These are phyloP conservation scores for Colletotrichum sp. DNA, from an alignment of 2,329 filamentous ascomycete species.

Conservation along the genomic window DNA sequence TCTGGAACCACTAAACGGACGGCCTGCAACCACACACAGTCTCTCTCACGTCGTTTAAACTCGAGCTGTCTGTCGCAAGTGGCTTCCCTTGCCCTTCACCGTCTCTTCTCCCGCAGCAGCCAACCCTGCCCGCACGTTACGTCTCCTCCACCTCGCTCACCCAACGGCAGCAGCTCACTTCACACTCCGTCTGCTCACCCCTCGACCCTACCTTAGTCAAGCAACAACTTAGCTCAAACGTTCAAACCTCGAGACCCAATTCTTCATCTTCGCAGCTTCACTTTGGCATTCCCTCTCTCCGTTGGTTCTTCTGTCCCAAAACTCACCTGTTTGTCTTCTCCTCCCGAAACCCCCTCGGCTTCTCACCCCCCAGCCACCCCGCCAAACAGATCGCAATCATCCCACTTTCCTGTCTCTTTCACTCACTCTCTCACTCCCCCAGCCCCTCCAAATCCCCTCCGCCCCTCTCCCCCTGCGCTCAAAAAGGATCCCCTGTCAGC, in stretches of 20 bases:
- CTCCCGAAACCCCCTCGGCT: background rate
- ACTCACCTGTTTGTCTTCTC: background rate
- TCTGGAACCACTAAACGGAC: constrained; percentile 1
- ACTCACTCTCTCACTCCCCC: background rate
- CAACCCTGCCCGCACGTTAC: background rate
- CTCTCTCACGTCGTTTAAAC: background rate
- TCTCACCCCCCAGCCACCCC: constrained; percentile 1
- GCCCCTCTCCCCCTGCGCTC: background rate
- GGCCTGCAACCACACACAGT: background rate
- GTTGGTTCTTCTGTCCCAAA: background rate
- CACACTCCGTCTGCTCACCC: background rate
- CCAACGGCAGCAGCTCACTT: background rate
- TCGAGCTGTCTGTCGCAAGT: background rate
- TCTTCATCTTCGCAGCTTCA: background rate
- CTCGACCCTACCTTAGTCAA: background rate
- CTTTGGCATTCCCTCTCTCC: background rate
- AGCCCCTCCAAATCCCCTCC: background rate
- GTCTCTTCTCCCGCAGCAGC: background rate
- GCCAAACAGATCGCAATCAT: background rate
- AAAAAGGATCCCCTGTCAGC: background rate
- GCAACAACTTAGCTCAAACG: background rate
- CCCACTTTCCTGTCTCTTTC: background rate
- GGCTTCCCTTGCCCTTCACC: background rate
- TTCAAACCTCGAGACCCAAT: background rate
- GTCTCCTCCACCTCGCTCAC: background rate